Evolutionary conservation across 1,284 basidiomycete species (phyloP).

Genomic region (Laetiporus sulphureus): DNA sequence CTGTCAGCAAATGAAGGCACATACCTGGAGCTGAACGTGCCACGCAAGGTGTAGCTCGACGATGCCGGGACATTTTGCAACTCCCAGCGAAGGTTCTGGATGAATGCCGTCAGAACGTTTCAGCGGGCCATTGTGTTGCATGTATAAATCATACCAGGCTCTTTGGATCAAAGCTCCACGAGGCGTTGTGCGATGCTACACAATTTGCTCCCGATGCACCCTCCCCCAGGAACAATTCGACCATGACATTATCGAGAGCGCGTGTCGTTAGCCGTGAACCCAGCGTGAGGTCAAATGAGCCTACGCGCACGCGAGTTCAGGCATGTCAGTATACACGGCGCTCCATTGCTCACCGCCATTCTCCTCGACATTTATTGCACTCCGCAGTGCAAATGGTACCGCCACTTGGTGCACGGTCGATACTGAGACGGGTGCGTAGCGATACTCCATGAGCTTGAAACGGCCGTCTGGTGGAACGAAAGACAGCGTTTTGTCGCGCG

Average conservation of each 20-base stretch:
- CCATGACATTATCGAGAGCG: constrained; percentile 61
- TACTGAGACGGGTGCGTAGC: constrained; percentile 38
- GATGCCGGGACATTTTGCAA: constrained; percentile 64
- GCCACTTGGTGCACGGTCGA: constrained; percentile 40
- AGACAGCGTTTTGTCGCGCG: constrained; percentile 72
- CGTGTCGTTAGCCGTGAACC: constrained; percentile 61
- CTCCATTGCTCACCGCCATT: constrained; percentile 51
- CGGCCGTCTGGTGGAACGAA: constrained; percentile 94
- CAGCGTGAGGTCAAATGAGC: constrained; percentile 65
- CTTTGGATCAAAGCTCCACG: constrained; percentile 75
- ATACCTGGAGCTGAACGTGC: constrained; percentile 68
- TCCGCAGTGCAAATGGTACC: constrained; percentile 63
- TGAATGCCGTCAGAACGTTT: neutral
- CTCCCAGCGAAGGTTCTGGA: constrained; percentile 69
- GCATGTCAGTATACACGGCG: neutral
- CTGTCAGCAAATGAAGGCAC: constrained; percentile 17
- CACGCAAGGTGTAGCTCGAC: constrained; percentile 67
- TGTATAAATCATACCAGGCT: constrained; percentile 48
- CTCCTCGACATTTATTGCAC: constrained; percentile 52
- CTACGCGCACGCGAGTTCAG: constrained; percentile 29
- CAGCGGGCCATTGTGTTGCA: no score
- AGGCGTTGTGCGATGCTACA: constrained; percentile 55
- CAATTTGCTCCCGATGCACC: constrained; percentile 64
- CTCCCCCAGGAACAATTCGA: constrained; percentile 72
- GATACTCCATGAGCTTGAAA: constrained; percentile 85